A percentile compares a stretch with the other conserved stretches of the same genome.
These are phyloP conservation scores for Veloporphyrellus conicus DNA, from an alignment of 1,284 basidiomycete genomes.

Conservation along the genomic window DNA sequence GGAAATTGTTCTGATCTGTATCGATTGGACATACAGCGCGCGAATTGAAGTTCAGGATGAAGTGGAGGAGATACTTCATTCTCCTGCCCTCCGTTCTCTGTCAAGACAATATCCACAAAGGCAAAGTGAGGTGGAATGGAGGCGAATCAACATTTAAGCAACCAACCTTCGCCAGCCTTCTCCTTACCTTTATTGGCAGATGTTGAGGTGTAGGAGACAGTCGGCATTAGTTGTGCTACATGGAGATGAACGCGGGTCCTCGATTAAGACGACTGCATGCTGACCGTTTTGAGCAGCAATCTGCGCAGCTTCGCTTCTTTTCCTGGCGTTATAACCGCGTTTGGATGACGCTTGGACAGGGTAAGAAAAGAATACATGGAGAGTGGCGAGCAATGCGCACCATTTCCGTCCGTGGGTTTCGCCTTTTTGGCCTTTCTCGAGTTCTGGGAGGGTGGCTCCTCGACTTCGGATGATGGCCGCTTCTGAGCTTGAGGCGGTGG, in stretches of 20 bases:
- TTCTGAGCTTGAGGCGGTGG: constrained; percentile 35
- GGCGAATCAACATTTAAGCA: constrained; percentile 5
- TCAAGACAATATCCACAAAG: constrained; percentile 22
- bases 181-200: constrained; percentile 43
- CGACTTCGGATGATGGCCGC: constrained; percentile 37
- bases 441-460: constrained; percentile 34
- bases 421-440: constrained; percentile 42
- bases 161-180: constrained; percentile 40
- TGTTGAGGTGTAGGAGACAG: constrained; percentile 41
- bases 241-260: constrained; percentile 21
- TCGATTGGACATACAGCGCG: constrained; percentile 75
- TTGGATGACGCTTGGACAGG: constrained; percentile 44
- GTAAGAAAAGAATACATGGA: constrained; percentile 14
- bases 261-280: constrained; percentile 25
- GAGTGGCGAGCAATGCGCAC: constrained; percentile 22
- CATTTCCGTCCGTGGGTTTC: constrained; percentile 34
- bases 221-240: constrained; percentile 47
- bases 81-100: constrained; percentile 26
- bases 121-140: constrained; percentile 7
- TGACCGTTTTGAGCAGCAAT: constrained; percentile 55
- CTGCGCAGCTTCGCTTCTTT: constrained; percentile 61
- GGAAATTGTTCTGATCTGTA: constrained; percentile 68
- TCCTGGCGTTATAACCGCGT: constrained; percentile 63
- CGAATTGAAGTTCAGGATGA: constrained; percentile 63
- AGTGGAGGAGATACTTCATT: constrained; percentile 27